Evolutionary conservation across 768 basidiomycete species (phyloP).

Genomic region (Psilocybe cubensis): DNA sequence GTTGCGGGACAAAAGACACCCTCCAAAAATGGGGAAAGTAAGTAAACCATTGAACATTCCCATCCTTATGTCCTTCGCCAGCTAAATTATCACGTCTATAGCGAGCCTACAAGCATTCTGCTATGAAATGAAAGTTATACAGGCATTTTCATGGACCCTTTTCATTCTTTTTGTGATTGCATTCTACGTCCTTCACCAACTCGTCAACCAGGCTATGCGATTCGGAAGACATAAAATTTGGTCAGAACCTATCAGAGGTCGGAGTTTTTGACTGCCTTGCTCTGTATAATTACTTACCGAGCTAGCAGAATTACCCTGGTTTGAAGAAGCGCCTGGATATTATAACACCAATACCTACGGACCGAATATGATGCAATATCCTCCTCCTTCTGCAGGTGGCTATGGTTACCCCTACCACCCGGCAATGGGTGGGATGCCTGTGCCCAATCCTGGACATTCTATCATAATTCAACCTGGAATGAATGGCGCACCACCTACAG

Average conservation of each 20-base stretch:
- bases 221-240: slow-evolving; percentile 60
- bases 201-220: slow-evolving; percentile 57
- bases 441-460: slow-evolving; percentile 55
- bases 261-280: slow-evolving; percentile 7
- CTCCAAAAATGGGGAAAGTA: slow-evolving; percentile 61
- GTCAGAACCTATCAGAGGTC: slow-evolving; percentile 59
- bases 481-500: slow-evolving; percentile 60
- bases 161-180: slow-evolving; percentile 54
- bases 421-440: slow-evolving; percentile 20
- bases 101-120: slow-evolving; percentile 63
- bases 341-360: slow-evolving; percentile 43
- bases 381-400: slow-evolving; percentile 35
- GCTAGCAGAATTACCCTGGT: slow-evolving; percentile 72
- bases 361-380: slow-evolving; percentile 31
- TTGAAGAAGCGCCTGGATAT: slow-evolving; percentile 70
- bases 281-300: background rate
- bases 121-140: slow-evolving; percentile 79
- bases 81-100: slow-evolving; percentile 28
- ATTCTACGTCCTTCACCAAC: slow-evolving; percentile 56
- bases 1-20: slow-evolving; percentile 44
- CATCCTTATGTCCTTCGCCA: background rate
- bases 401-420: slow-evolving; percentile 22
- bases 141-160: slow-evolving; percentile 78
- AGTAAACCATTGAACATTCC: slow-evolving; percentile 21
- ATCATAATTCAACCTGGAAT: slow-evolving; percentile 70